Base-by-base conservation (phyloP, 2,329 filamentous ascomycete species). In the Cercospora berteroae region DNA sequence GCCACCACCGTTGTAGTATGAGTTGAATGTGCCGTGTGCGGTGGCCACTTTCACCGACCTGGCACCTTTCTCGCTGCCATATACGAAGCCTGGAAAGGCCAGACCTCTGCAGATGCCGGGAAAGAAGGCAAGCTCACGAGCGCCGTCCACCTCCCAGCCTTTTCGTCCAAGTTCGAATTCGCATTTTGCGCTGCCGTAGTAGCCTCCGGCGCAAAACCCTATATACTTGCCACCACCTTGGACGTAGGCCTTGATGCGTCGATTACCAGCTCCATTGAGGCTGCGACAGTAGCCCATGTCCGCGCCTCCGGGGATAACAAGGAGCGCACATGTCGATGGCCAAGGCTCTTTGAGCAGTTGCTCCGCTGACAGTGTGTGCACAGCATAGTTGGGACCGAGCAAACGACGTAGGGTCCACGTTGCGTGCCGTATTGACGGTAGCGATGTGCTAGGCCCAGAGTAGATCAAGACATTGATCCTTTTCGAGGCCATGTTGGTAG, bases 1-100 rank as follows among this genome's bases (percentile, higher is more conserved):
- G 3, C 95, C 94, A 0, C 95, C 95, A 0, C 95, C 95, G 73
- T 99, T 99, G 79, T 94, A 97, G 77, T 99, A 99, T 13, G 88
- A 89, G 63, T 85, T 83, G 67, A 96, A 92, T 82, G 1, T 87
- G 84, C 0, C 89, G 86, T 1, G 77, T 0, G 82, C 84, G 12
- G 95, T 88, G 62, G 83, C 85, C 56, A 98, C 73, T 66, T 86
- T 84, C 0, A 88, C 88, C 2, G 92, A 92, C 73, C 87, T 86
- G 1, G 95, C 92, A 1, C 95, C 95, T 56, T 82, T 87, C 80
- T 99, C 95, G 74, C 91, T 95, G 64, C 91, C 86, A 80, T 99
- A 99, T 74, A 91, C 88, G 77, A 99, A 99, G 0, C 95, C 95
- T 48, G 86, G 83, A 79, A 96, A 97, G 4, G 94, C 94, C 67